Evolutionary conservation across 768 basidiomycete species (phyloP), one percentile per base, ranked within the genome.

Genomic region (Pulveroboletus ravenelii): DNA sequence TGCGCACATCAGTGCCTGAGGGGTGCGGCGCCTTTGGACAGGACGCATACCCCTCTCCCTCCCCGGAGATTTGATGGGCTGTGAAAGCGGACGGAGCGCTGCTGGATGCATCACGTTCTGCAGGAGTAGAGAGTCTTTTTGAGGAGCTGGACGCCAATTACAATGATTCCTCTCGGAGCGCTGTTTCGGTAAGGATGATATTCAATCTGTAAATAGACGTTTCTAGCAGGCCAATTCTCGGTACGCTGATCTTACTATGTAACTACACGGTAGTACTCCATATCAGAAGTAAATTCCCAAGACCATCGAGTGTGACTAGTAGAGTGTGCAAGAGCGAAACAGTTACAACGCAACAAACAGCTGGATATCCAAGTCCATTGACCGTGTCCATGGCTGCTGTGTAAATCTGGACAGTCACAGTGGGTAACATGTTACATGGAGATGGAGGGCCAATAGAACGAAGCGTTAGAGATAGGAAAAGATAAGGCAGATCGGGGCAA

Each of bases 341-440:
- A 67, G 72, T 70, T 76, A 78, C 78, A 79, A 73, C 68, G 66
- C 65, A 75, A 71, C 73, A 74, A 76, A 72, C 69, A 71, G 69
- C 62, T 74, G 71, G 71, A 69, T 64, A 70, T 75, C 76, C 74
- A 70, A 68, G 78, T 79, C 78, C 78, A 72, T 78, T 76, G 74
- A 76, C 77, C 70, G 54, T 62, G 67, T 70, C 62, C 70, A 67
- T 57, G 55, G 52, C 53, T 56, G 54, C 59, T 67, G 56, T 65
- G 62, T 61, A 51, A 53, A 46, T 56, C 50, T 60, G 63, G 66
- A 63, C 50, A 48, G 32, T 62, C 54, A 45, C 65, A 36, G 36
- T 60, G 64, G 65, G 64, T 67, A 69, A 63, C 65, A 52, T 51
- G 53, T 63, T 59, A 61, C 51, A 62, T 42, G 41, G 54, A 51